These are phyloP conservation scores for Panicum miliaceum DNA, from an alignment of 176 grass and related monocot genomes.

Conservation along the genomic window DNA sequence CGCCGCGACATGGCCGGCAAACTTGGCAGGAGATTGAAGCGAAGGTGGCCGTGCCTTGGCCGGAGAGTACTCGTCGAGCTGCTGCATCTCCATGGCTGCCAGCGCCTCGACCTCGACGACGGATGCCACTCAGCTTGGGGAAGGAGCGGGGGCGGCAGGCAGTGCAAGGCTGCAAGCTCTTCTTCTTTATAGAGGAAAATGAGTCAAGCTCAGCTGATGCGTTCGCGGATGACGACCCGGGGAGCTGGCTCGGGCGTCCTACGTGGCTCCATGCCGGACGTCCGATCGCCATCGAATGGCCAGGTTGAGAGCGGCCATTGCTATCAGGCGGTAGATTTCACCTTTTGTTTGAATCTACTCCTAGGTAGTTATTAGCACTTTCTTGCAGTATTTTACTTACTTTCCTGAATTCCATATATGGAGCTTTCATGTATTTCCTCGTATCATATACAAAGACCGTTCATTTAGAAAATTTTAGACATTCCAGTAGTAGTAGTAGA, in stretches of 20 bases:
- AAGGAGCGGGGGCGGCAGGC: not conserved
- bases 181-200: not conserved
- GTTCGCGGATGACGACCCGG: not conserved
- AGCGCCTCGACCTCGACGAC: not conserved
- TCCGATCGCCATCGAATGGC: not conserved
- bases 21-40: not conserved
- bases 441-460: too few species aligned
- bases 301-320: not conserved
- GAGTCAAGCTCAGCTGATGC: not conserved
- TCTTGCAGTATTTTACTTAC: not conserved
- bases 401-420: too few species aligned
- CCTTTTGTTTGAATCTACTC: not conserved
- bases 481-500: too few species aligned
- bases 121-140: not conserved
- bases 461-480: too few species aligned
- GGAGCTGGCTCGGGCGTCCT: not conserved
- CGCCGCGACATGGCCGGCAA: not conserved
- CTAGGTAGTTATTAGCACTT: not conserved
- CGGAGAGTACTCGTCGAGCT: not conserved
- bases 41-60: not conserved
- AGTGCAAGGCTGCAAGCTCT: not conserved
- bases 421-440: too few species aligned
- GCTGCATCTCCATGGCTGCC: not conserved
- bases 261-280: not conserved
- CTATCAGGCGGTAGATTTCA: not conserved